Evolutionary conservation across 2,329 filamentous ascomycete genomes (phyloP), one percentile per base, ranked within the genome.

Genomic region (Ophiostoma pallidulum): DNA sequence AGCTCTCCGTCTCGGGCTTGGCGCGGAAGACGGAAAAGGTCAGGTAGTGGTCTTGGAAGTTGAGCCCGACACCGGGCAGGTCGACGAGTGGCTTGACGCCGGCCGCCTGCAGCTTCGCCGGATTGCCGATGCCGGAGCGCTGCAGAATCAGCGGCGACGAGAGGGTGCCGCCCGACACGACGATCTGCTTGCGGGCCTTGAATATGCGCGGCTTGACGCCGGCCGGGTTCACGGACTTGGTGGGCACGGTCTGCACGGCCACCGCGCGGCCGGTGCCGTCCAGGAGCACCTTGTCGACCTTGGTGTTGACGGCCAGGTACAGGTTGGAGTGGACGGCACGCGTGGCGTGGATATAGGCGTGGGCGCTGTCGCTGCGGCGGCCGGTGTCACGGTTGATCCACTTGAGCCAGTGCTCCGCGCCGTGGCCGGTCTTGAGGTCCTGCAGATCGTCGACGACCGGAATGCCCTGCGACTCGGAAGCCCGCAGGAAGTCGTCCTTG

Each of bases 361-460:
- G 84, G 7, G 85, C 85, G 46, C 80, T 83, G 64, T 90, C 85
- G 51, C 80, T 84, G 49, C 85, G 82, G 43, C 85, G 78, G 38
- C 84, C 84, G 58, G 75, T 78, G 63, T 78, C n/a, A 47, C 33
- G n/a, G 4, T 39, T 31, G 48, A 49, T 49, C 85, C 85, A 90
- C 65, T 90, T 89, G 48, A 90, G 68, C 85, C 85, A 90, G 54
- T 89, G 84, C 65, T 89, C 84, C 39, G 84, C 85, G 53, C 85
- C 85, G 50, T 81, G 78, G 13, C 67, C 81, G 1, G 81, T 85
- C 24, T 66, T 68, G 45, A 89, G 67, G 57, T 90, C 85, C 61
- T 90, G 80, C 4, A 87, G 70, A 60, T 90, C 85, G 59, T 90
- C 84, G 12, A 85, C 86, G 12, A 78, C 71, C 50, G 80, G 85